Evolutionary conservation across 257 asterid species (phyloP).

Genomic region (Nicotiana sylvestris): DNA sequence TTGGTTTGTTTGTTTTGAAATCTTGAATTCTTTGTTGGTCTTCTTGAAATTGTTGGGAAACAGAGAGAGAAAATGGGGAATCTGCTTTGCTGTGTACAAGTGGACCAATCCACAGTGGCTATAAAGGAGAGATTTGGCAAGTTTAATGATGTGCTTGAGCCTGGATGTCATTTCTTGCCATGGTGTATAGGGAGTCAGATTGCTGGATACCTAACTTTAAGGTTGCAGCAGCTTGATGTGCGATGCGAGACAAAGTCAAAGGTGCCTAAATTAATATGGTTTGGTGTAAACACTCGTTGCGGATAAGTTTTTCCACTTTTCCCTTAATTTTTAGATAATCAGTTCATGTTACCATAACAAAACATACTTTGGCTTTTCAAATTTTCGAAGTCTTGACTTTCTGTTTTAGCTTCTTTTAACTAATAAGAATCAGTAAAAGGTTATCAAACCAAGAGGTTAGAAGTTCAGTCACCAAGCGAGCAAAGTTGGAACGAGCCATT

Average conservation of each 20-base stretch:
- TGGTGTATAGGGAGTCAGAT: slow-evolving; percentile 36
- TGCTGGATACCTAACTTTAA: slow-evolving; percentile 35
- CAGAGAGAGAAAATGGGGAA: slow-evolving; percentile 28
- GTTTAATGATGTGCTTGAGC: slow-evolving; percentile 38
- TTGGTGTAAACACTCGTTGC: not conserved
- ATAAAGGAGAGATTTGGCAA: slow-evolving; percentile 36
- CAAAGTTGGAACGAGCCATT: not conserved
- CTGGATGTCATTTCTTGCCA: slow-evolving; percentile 51
- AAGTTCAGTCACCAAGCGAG: not conserved
- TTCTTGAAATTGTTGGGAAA: not conserved
- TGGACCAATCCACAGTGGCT: slow-evolving; percentile 39
- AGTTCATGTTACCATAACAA: not conserved
- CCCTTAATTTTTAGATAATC: not conserved
- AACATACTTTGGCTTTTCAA: not conserved
- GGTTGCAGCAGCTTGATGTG: slow-evolving; percentile 45
- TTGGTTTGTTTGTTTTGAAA: not conserved
- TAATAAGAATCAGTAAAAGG: not conserved
- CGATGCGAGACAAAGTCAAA: slow-evolving; percentile 44
- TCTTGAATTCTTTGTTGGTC: not conserved
- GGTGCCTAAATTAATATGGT: slow-evolving; percentile 12
- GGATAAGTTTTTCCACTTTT: not conserved
- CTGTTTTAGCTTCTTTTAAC: not conserved
- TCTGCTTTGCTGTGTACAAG: slow-evolving; percentile 32
- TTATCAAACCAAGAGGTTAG: not conserved
- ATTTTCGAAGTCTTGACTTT: not conserved